Conservation (phyloP, 257 asterid species). For the Euphrasia confusa region DNA sequence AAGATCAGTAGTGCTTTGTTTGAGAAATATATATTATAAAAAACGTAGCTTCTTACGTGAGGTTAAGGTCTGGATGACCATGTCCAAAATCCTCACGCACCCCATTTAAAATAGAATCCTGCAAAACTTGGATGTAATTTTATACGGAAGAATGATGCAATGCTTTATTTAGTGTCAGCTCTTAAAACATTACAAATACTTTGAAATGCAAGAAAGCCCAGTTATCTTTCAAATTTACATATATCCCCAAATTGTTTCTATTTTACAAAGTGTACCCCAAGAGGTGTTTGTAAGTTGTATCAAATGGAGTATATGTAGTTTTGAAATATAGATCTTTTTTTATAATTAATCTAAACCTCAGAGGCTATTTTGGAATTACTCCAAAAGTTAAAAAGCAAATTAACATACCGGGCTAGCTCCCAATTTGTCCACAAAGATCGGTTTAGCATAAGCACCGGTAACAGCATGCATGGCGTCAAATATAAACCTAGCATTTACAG, state of each 20-base stretch:
- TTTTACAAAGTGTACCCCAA: slow-evolving; percentile 1
- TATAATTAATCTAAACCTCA: too few species aligned
- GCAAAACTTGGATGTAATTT: slow-evolving; percentile 18
- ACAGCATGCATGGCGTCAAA: too few species aligned
- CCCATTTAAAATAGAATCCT: slow-evolving; percentile 81
- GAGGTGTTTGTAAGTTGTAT: too few species aligned
- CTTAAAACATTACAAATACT: slow-evolving; percentile 2
- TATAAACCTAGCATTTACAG: too few species aligned
- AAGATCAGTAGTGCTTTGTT: slow-evolving; percentile 19
- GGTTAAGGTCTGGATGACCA: slow-evolving; percentile 99
- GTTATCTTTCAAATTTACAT: background rate
- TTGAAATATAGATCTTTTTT: too few species aligned
- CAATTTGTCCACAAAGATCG: too few species aligned
- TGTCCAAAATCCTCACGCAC: slow-evolving; percentile 96
- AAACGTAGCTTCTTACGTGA: slow-evolving; percentile 57
- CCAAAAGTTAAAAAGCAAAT: too few species aligned
- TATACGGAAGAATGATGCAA: background rate
- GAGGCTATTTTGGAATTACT: too few species aligned
- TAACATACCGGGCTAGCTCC: too few species aligned
- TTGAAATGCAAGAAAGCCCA: background rate
- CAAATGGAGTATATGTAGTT: too few species aligned
- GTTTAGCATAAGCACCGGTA: too few species aligned
- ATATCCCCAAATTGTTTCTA: background rate
- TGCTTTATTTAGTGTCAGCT: background rate
- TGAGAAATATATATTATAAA: background rate